Evolutionary conservation across 2,329 filamentous ascomycete genomes (phyloP), one percentile per base, ranked within the genome.

Genomic region (Coniella lustricola): DNA sequence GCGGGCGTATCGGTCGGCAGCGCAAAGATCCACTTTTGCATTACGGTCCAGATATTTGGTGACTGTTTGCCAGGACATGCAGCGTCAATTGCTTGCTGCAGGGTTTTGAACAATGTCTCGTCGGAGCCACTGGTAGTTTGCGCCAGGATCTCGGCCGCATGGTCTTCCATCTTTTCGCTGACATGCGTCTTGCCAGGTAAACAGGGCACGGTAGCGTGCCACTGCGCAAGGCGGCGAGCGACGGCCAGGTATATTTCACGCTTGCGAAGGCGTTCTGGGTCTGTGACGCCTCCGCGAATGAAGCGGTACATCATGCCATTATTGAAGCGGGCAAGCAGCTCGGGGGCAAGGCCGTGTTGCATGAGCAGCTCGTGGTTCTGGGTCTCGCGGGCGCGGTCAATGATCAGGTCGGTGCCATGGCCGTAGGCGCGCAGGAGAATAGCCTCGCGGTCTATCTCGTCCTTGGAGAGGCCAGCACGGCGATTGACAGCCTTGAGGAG

Each of bases 291-390:
- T 45, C 93, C 93, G 54, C 81, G 80, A 56, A 97, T 85, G 70
- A 85, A 98, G 58, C 86, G 82, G 73, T 98, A 98, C 61, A 98
- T 78, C 70, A 98, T 87, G 57, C 93, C 93, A 64, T 98, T 98
- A 60, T 90, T 77, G 74, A 98, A 98, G 56, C 90, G 85, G 47
- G 90, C 93, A 51, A 97, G 78, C 45, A 98, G 76, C 53, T 86
- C 75, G 33, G 93, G 93, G 17, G 93, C 93, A 46, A 98, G 82
- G 59, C 83, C 81, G 60, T 90, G 75, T 57, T 80, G 81, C 70
- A 90, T 89, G 54, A 97, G 82, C 49, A 96, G 77, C 63, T 90
- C 90, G 69, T 98, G 93, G 64, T 84, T 84, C 59, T 82, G 75
- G 1, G 76, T 78, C 75, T 80, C 83, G 76, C 91, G 84, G 71